Percentiles rank a stretch among this genome's conserved stretches.
These are phyloP conservation scores for Naganishia sp. DNA, from an alignment of 1,284 basidiomycete genomes.

Conservation along the genomic window DNA sequence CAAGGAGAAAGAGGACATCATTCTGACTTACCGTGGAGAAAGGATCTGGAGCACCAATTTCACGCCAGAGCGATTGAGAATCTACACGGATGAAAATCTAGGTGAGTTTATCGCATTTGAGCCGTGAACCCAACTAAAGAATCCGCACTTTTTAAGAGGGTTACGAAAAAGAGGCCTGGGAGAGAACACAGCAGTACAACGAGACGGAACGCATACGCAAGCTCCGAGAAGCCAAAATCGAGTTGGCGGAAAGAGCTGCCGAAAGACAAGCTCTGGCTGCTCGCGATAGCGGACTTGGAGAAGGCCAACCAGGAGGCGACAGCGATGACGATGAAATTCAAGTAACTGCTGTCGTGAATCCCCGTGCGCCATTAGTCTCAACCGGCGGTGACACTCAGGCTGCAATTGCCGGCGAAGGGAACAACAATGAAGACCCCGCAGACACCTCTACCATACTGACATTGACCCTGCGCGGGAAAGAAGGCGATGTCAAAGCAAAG, in stretches of 20 bases:
- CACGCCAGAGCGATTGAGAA: slow-evolving; percentile 23
- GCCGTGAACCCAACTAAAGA: not conserved
- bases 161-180: slow-evolving; percentile 26
- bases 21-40: slow-evolving; percentile 22
- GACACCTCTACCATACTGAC: slow-evolving; percentile 10
- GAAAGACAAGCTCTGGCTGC: slow-evolving; percentile 5
- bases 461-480: slow-evolving; percentile 11
- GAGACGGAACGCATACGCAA: slow-evolving; percentile 17
- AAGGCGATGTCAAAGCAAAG: slow-evolving; percentile 19
- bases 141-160: not conserved
- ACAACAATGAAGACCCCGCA: slow-evolving; percentile 8
- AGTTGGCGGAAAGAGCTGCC: slow-evolving; percentile 1
- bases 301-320: not conserved
- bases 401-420: slow-evolving; percentile 1
- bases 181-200: slow-evolving; percentile 11
- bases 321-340: slow-evolving; percentile 19
- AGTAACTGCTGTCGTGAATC: slow-evolving; percentile 4
- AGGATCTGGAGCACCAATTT: slow-evolving; percentile 21
- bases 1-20: slow-evolving; percentile 24
- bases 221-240: slow-evolving; percentile 16
- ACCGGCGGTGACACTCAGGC: not conserved
- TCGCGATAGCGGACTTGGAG: not conserved
- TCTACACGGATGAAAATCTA: slow-evolving; percentile 24
- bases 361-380: too few relatives aligned
- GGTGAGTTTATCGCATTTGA: not conserved